phyloP scores from a whole-genome alignment of 2,329 filamentous ascomycete species.

The Neurospora sp. region DNA sequence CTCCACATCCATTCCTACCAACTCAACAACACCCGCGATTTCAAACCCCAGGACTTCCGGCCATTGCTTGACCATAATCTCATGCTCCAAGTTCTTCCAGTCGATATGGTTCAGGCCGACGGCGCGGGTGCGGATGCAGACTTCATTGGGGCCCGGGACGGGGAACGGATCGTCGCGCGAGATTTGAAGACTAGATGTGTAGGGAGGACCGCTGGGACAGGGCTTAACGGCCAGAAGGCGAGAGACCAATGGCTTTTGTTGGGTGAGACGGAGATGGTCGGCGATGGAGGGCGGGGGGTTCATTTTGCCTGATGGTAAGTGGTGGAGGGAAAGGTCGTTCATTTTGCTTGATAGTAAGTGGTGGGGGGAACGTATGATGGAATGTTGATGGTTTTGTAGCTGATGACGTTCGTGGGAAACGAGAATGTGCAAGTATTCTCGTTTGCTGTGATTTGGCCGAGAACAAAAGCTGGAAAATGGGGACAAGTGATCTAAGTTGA shows the following conservation, averaged over 20 bases:
- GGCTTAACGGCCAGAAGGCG: not conserved
- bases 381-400: not conserved
- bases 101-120: slow-evolving; percentile 26
- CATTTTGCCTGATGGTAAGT: not conserved
- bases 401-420: not conserved
- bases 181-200: not conserved
- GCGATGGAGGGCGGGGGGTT: not conserved
- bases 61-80: slow-evolving; percentile 20
- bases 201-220: not conserved
- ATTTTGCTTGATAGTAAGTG: not conserved
- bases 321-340: not conserved
- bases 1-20: slow-evolving; percentile 21
- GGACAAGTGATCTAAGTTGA: not conserved
- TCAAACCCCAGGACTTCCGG: slow-evolving; percentile 26
- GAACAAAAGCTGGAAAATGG: not conserved
- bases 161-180: slow-evolving; percentile 7
- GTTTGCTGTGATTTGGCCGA: not conserved
- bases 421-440: not conserved
- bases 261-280: not conserved
- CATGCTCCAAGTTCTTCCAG: slow-evolving; percentile 23
- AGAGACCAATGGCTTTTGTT: not conserved
- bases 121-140: slow-evolving; percentile 23
- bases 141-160: slow-evolving; percentile 18
- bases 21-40: slow-evolving; percentile 24
- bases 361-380: not conserved